Evolutionary conservation across 2,329 filamentous ascomycete species (phyloP).

Genomic region (Penicillium sumatraense): DNA sequence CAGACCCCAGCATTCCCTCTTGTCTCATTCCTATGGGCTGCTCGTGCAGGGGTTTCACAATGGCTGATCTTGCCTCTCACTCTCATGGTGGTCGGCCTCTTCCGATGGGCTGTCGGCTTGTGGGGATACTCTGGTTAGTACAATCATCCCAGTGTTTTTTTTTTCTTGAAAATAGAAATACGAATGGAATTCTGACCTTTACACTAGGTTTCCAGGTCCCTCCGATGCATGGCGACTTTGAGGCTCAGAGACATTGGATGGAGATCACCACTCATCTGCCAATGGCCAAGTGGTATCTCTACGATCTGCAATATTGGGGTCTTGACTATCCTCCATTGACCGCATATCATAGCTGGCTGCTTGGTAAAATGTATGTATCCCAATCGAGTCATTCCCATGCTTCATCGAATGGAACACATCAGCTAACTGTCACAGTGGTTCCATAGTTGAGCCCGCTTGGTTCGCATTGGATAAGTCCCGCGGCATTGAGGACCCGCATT

Average conservation of each 20-base stretch:
- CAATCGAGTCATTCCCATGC: neutral
- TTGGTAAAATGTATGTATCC: slow-evolving; percentile 72
- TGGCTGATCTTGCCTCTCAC: slow-evolving; percentile 90
- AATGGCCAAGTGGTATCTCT: slow-evolving; percentile 95
- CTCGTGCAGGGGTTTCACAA: slow-evolving; percentile 79
- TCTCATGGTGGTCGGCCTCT: slow-evolving; percentile 87
- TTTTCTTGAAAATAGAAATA: neutral
- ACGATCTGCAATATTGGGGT: slow-evolving; percentile 96
- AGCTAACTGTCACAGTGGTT: slow-evolving; percentile 59
- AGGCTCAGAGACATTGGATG: slow-evolving; percentile 99
- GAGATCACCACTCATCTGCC: slow-evolving; percentile 89
- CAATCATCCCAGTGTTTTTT: neutral
- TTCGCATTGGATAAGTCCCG: slow-evolving; percentile 84
- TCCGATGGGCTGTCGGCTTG: slow-evolving; percentile 87
- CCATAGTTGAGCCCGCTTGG: slow-evolving; percentile 79
- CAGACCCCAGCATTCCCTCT: slow-evolving; percentile 79
- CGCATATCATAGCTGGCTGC: slow-evolving; percentile 96
- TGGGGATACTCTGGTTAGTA: slow-evolving; percentile 92
- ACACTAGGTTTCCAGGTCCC: slow-evolving; percentile 73
- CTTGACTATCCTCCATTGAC: slow-evolving; percentile 97
- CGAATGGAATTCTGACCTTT: slow-evolving; percentile 7
- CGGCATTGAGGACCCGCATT: slow-evolving; percentile 73
- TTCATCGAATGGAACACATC: neutral
- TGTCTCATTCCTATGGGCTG: slow-evolving; percentile 92
- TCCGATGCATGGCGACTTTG: slow-evolving; percentile 95